Conservation (phyloP, 768 basidiomycete species). For the Hypholoma sublateritium region DNA sequence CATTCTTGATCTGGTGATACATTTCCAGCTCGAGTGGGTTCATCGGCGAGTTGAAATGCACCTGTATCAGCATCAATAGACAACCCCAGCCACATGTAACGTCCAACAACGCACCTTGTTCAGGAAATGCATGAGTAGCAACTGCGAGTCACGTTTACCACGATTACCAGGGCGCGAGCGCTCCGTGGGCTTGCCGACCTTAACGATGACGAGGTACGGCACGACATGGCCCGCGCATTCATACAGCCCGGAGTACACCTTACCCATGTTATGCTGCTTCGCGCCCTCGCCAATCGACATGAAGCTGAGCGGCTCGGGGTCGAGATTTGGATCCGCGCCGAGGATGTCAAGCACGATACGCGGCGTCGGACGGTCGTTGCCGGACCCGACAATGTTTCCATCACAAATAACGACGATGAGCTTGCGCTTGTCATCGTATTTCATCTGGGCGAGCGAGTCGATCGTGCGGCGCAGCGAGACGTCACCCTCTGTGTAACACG, state of each 20-base stretch:
- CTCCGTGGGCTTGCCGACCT: slow-evolving; percentile 95
- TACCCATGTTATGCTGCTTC: slow-evolving; percentile 98
- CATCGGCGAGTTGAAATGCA: slow-evolving; percentile 97
- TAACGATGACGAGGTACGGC: slow-evolving; percentile 89
- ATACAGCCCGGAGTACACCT: slow-evolving; percentile 94
- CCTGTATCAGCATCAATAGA: slow-evolving; percentile 44
- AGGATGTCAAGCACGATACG: slow-evolving; percentile 96
- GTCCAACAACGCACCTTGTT: slow-evolving; percentile 67
- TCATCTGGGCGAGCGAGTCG: slow-evolving; percentile 90
- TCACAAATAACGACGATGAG: slow-evolving; percentile 92
- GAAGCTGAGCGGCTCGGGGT: slow-evolving; percentile 95
- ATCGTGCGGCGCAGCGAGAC: slow-evolving; percentile 83
- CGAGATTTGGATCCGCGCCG: slow-evolving; percentile 88
- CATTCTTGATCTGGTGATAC: slow-evolving; percentile 99
- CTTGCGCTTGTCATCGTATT: slow-evolving; percentile 98
- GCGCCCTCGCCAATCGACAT: slow-evolving; percentile 91
- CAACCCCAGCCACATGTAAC: not conserved
- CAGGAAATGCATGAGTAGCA: slow-evolving; percentile 95
- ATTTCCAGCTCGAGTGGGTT: slow-evolving; percentile 96
- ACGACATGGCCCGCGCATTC: slow-evolving; percentile 95
- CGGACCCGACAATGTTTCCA: slow-evolving; percentile 96
- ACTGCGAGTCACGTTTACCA: slow-evolving; percentile 98
- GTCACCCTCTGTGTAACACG: slow-evolving; percentile 98
- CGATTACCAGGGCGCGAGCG: slow-evolving; percentile 92
- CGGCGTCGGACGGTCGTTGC: slow-evolving; percentile 95